Base-by-base conservation (phyloP, 2,329 filamentous ascomycete genomes). In the Chaetomium olivaceum region DNA sequence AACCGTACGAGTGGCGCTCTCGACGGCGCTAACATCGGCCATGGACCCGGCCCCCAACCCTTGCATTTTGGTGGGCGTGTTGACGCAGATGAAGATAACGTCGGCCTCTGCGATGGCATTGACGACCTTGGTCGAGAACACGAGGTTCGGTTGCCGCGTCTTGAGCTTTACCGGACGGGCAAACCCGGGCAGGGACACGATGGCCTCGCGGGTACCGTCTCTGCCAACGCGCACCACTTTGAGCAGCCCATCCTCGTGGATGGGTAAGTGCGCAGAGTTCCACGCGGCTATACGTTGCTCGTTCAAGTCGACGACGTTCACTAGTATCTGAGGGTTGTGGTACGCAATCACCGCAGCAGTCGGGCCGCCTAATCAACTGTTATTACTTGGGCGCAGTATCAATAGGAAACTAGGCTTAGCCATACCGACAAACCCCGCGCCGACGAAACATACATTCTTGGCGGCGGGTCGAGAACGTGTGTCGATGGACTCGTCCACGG, bases 31-130 rank as follows among this genome's bases (percentile, higher is more conserved):
- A 63, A 88, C 77, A 69, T 89, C 85, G 7, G 85, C 83, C 1
- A 86, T 85, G 66, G 79, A 78, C 0, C 86, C 85, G 2, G 83
- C 82, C 6, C 86, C 87, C 8, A 83, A 72, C 5, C 86, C 86
- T 50, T 80, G 80, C 9, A 74, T 80, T 73, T 88, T 89, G 3
- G 87, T 89, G 1, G 86, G 86, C 0, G 87, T 89, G 69, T 88
- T 87, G 68, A 89, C 87, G n/a, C 84, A 82, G 54, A 89, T 80
- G 70, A 89, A 82, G 66, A 89, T 80, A 55, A 89, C 77, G 69
- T 89, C 85, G 1, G 87, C 85, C 51, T 81, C 79, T 5, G 77
- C 72, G 55, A 89, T 83, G n/a, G 77, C 77, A 46, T 73, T 75
- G 9, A 80, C 77, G 14, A 86, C 78, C 57, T 86, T 78, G 23